Evolutionary conservation across 768 basidiomycete species (phyloP), one percentile per base, ranked within the genome.

Genomic region (Hygrocybe coccinea): DNA sequence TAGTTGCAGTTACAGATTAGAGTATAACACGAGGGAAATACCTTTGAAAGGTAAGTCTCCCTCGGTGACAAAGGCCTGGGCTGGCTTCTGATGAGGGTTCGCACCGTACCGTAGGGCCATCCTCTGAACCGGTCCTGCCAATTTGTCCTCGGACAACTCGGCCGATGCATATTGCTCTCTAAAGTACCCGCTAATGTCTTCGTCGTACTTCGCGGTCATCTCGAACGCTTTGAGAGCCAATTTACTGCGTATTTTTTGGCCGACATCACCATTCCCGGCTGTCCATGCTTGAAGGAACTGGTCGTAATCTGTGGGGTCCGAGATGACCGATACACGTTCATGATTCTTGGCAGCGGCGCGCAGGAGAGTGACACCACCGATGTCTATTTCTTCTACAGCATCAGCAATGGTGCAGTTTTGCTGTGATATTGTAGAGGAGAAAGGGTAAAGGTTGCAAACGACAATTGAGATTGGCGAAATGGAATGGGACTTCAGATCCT

Each of bases 301-400:
- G 44, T 79, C 69, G 69, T 99, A 99, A 69, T 99, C 97, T 8
- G 79, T 71, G 22, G 92, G 92, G 67, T 94, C 91, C 39, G 89
- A 95, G 43, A 95, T 77, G 44, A 97, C 85, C 33, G 86, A 88
- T 25, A 95, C 92, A 43, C 95, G 87, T 50, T 79, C 89, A 74
- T 98, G 97, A 71, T 99, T 99, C 75, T 99, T 99, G 54, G 97
- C 97, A 2, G 95, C 97, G 7, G 95, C 97, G 39, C 97, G 89
- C 47, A 98, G 84, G 8, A 99, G 86, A 5, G 97, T 98, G 46
- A 99, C 97, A 24, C 97, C 97, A 5, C 97, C 97, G 55, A 99
- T 98, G 72, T 99, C 97, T 62, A 99, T 89, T 72, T 99, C 97
- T 69, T 99, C 97, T 56, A 98, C 87, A 5, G 95, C 95, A 47